These are phyloP conservation scores for Cronartium quercuum DNA, from an alignment of 1,284 basidiomycete genomes.

Conservation along the genomic window DNA sequence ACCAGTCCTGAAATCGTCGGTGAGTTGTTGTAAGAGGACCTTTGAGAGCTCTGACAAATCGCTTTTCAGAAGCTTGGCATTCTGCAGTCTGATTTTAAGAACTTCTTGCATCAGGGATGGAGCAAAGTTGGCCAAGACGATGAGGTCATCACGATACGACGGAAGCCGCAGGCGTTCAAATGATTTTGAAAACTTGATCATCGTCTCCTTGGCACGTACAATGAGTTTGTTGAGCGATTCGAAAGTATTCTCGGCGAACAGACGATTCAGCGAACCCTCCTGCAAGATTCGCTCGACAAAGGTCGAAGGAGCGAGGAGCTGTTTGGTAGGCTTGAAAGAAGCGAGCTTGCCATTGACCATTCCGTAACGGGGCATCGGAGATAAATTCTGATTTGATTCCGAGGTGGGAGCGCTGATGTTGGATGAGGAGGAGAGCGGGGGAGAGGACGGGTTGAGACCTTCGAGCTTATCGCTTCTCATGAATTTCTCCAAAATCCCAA, in stretches of 20 bases:
- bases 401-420: constrained; percentile 49
- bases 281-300: constrained; percentile 94
- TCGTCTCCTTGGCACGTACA: constrained; percentile 75
- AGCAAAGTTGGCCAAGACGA: constrained; percentile 88
- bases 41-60: constrained; percentile 65
- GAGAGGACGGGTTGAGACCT: constrained; percentile 61
- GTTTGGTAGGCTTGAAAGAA: constrained; percentile 18
- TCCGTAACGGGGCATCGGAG: constrained; percentile 7
- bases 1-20: constrained; percentile 84
- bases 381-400: constrained; percentile 45
- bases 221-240: constrained; percentile 79
- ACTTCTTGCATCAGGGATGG: constrained; percentile 88
- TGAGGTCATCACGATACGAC: constrained; percentile 84
- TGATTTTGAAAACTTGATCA: constrained; percentile 67
- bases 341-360: constrained; percentile 32
- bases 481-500: constrained; percentile 74
- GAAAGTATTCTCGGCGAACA: constrained; percentile 89
- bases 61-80: constrained; percentile 71
- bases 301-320: constrained; percentile 54
- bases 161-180: constrained; percentile 83
- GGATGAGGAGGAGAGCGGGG: constrained; percentile 60
- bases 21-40: constrained; percentile 90
- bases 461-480: constrained; percentile 85
- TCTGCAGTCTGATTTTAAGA: constrained; percentile 80
- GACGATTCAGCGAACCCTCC: constrained; percentile 87